phyloP scores from a whole-genome alignment of 805 yeast genomes.

The Yamadazyma nakazawae region DNA sequence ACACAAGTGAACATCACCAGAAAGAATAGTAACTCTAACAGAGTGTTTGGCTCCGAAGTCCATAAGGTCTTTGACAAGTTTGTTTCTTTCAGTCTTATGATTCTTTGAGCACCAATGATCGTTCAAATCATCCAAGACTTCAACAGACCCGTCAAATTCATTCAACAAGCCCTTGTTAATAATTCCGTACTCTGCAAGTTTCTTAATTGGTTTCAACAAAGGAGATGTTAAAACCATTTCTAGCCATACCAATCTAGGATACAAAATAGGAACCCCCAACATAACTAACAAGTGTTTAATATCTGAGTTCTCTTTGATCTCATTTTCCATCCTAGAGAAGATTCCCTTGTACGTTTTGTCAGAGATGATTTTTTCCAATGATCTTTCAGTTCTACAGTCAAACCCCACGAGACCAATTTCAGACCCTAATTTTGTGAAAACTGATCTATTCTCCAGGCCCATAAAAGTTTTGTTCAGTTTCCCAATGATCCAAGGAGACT shows the following conservation, averaged over 20 bases:
- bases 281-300: constrained; percentile 76
- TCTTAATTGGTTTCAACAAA: constrained; percentile 59
- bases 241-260: constrained; percentile 90
- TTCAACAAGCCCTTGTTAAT: constrained; percentile 73
- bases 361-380: constrained; percentile 52
- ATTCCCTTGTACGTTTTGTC: constrained; percentile 54
- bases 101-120: constrained; percentile 95
- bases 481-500: constrained; percentile 65
- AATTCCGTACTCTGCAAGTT: constrained; percentile 56
- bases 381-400: constrained; percentile 92
- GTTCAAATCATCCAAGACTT: constrained; percentile 85
- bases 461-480: constrained; percentile 63
- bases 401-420: constrained; percentile 71
- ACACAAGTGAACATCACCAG: constrained; percentile 93
- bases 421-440: constrained; percentile 71
- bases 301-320: constrained; percentile 47
- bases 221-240: constrained; percentile 69
- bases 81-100: constrained; percentile 84
- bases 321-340: constrained; percentile 58
- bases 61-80: constrained; percentile 56
- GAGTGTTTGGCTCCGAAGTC: constrained; percentile 62
- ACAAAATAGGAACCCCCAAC: constrained; percentile 93
- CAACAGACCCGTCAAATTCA: constrained; percentile 89
- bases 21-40: constrained; percentile 75
- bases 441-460: constrained; percentile 60